Evolutionary conservation across 129 eudicot genomes (phyloP).

Genomic region (Apium graveolens): DNA sequence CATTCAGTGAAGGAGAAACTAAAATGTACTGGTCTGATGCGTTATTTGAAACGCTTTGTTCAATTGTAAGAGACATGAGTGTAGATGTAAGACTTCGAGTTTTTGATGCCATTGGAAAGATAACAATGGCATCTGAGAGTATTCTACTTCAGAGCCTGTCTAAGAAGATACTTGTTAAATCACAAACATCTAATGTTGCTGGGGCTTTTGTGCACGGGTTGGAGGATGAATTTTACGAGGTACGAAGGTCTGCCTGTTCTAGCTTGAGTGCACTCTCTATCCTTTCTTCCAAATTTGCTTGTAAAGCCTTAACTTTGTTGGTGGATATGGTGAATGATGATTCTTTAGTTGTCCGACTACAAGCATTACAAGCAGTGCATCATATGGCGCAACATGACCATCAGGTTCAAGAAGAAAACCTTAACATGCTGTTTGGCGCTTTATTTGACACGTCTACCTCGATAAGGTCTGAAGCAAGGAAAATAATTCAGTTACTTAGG

Average conservation of each 20-base stretch:
- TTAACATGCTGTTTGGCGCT: constrained; percentile 35
- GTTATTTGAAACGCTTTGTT: constrained; percentile 54
- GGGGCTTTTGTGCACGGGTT: constrained; percentile 81
- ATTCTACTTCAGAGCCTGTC: constrained; percentile 61
- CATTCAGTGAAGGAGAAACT: constrained; percentile 24
- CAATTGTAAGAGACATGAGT: constrained; percentile 84
- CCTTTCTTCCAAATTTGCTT: constrained; percentile 50
- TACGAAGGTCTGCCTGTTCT: constrained; percentile 71
- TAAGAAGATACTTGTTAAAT: constrained; percentile 36
- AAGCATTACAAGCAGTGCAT: constrained; percentile 67
- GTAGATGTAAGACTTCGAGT: constrained; percentile 57
- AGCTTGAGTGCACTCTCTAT: constrained; percentile 41
- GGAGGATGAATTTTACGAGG: constrained; percentile 89
- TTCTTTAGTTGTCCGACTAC: constrained; percentile 48
- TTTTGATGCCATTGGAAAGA: constrained; percentile 57
- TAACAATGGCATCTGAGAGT: constrained; percentile 43
- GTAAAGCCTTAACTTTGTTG: constrained; percentile 49
- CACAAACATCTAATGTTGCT: constrained; percentile 51
- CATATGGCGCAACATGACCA: constrained; percentile 44
- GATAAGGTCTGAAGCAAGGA: constrained; percentile 64
- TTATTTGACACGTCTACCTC: constrained; percentile 13
- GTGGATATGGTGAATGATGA: constrained; percentile 81
- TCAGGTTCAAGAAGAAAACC: constrained; percentile 52
- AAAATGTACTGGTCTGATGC: constrained; percentile 51
- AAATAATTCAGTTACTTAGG: constrained; percentile 43